phyloP scores from a whole-genome alignment of 768 basidiomycete genomes.

The Fomitopsis serialis region DNA sequence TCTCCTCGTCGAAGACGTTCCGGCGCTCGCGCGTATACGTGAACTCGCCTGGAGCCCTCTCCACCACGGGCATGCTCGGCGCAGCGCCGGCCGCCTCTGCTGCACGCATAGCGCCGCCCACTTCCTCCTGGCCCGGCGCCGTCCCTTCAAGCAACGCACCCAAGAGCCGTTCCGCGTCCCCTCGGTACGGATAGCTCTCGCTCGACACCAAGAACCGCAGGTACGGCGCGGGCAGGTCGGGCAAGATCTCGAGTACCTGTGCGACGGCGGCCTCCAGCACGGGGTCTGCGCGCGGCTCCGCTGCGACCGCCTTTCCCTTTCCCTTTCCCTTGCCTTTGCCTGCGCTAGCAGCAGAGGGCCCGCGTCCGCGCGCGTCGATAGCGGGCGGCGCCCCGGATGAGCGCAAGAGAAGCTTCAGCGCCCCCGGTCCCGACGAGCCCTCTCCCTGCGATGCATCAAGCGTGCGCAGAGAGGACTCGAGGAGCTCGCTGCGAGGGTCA shows the following conservation, averaged over 20 bases:
- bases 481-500: slow-evolving; percentile 51
- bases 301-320: slow-evolving; percentile 7
- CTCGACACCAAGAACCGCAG: slow-evolving; percentile 52
- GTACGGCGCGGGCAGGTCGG: slow-evolving; percentile 51
- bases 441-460: slow-evolving; percentile 26
- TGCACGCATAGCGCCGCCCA: slow-evolving; percentile 17
- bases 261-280: slow-evolving; percentile 54
- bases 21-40: slow-evolving; percentile 40
- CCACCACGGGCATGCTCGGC: not conserved
- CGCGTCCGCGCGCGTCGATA: slow-evolving; percentile 32
- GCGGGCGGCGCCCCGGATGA: slow-evolving; percentile 47
- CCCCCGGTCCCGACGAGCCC: slow-evolving; percentile 41
- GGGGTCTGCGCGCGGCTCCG: slow-evolving; percentile 24
- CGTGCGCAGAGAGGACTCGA: slow-evolving; percentile 46
- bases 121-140: slow-evolving; percentile 37
- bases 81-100: not conserved
- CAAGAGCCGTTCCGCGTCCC: slow-evolving; percentile 57
- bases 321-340: slow-evolving; percentile 34
- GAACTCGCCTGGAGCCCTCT: slow-evolving; percentile 8
- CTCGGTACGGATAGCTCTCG: slow-evolving; percentile 40
- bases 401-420: slow-evolving; percentile 56
- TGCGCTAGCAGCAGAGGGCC: slow-evolving; percentile 9
- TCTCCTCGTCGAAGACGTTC: slow-evolving; percentile 75
- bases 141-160: slow-evolving; percentile 74
- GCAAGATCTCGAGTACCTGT: slow-evolving; percentile 75